Evolutionary conservation across 2,329 filamentous ascomycete species (phyloP).

Genomic region (Trichothecium roseum): DNA sequence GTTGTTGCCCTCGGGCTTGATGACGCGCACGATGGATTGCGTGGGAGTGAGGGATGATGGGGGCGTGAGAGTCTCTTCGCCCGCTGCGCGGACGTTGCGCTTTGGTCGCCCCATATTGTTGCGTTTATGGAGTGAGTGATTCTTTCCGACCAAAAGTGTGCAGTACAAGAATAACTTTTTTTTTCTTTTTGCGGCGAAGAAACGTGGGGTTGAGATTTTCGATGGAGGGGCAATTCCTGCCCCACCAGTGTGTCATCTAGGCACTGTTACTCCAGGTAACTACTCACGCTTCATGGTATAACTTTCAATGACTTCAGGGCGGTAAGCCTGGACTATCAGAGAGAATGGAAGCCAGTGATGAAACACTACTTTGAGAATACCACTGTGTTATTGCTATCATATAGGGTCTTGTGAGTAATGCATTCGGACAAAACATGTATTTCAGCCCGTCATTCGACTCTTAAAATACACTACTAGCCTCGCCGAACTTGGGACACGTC

Average conservation of each 20-base stretch:
- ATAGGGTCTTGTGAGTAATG: too few relatives aligned
- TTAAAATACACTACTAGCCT: too few relatives aligned
- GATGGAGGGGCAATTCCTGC: not conserved
- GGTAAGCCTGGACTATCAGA: too few relatives aligned
- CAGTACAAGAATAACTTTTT: not conserved
- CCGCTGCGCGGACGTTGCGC: conserved; percentile 66
- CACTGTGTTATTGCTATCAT: too few relatives aligned
- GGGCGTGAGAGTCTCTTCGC: conserved; percentile 56
- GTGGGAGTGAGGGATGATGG: conserved; percentile 46
- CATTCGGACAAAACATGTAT: too few relatives aligned
- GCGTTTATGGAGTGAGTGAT: not conserved
- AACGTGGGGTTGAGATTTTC: not conserved
- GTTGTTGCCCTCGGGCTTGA: conserved; percentile 80
- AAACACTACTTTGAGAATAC: too few relatives aligned
- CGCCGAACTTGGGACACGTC: too few relatives aligned
- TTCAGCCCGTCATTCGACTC: too few relatives aligned
- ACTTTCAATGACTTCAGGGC: too few relatives aligned
- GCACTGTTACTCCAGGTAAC: not conserved
- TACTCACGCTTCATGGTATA: not conserved
- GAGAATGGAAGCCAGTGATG: too few relatives aligned
- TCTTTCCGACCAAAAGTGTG: not conserved
- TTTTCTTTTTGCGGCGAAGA: not conserved
- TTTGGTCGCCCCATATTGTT: conserved; percentile 36
- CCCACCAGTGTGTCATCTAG: not conserved
- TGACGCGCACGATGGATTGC: conserved; percentile 64